These are phyloP conservation scores for Crucihimalaya himalaica DNA, from an alignment of 345 rosid genomes.

Conservation along the genomic window DNA sequence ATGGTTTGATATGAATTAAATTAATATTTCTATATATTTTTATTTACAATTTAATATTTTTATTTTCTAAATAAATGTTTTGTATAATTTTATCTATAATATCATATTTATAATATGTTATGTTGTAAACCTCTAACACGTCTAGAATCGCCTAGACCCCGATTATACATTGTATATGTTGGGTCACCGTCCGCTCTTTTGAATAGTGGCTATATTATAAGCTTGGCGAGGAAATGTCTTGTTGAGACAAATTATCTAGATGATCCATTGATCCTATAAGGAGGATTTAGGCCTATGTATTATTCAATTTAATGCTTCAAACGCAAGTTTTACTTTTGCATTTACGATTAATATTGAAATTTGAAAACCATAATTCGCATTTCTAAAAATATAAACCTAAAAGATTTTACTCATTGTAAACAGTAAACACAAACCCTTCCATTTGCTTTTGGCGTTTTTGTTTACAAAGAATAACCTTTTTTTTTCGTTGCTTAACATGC, in stretches of 20 bases:
- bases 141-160: no score
- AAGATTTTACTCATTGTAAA: neutral
- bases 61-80: no score
- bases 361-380: neutral
- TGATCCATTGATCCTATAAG: neutral
- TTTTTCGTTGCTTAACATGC: neutral
- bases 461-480: neutral
- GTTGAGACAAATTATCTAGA: neutral
- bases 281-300: neutral
- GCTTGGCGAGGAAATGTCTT: neutral
- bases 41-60: no score
- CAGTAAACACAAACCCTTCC: neutral
- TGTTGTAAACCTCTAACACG: no score
- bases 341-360: no score
- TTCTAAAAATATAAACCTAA: neutral
- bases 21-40: no score
- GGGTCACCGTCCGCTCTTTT: no score
- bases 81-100: no score
- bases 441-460: neutral
- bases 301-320: neutral
- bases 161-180: no score
- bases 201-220: neutral
- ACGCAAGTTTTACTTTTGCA: neutral
- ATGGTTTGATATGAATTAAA: no score
- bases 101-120: no score